Conservation (phyloP, 2,329 filamentous ascomycete species). For the Aspergillus arachidicola region DNA sequence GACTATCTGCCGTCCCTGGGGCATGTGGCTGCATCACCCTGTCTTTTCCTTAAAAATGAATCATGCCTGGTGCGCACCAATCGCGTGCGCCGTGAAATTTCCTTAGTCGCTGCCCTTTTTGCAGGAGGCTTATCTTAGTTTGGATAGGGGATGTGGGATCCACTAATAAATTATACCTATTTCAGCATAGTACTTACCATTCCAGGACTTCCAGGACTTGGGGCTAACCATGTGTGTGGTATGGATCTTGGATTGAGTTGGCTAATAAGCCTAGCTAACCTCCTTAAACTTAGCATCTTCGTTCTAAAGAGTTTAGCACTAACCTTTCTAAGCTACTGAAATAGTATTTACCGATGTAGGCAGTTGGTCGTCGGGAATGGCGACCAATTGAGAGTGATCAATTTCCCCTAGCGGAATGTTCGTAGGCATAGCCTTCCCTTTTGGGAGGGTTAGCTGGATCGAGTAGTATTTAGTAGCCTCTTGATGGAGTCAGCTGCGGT, state of each 20-base stretch:
- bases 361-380: slow-evolving; percentile 5
- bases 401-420: slow-evolving; percentile 8
- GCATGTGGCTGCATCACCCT: slow-evolving; percentile 14
- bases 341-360: neutral
- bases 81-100: neutral
- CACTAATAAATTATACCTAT: neutral
- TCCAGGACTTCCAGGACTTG: neutral
- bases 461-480: neutral
- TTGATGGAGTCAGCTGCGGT: neutral
- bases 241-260: neutral
- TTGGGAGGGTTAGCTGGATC: neutral
- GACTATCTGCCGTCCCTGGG: slow-evolving; percentile 40
- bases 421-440: neutral
- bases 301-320: neutral
- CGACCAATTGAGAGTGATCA: neutral
- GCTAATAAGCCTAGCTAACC: neutral
- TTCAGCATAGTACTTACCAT: neutral
- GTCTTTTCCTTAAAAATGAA: slow-evolving; percentile 9
- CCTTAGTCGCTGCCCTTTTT: neutral
- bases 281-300: neutral
- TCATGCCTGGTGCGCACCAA: slow-evolving; percentile 1
- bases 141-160: neutral
- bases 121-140: slow-evolving; percentile 1
- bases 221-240: slow-evolving; percentile 9
- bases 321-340: neutral